A percentile compares a stretch with the other conserved stretches of the same genome.
Conservation (phyloP, 441 rosid genomes). For the Adansonia madagascariensis region DNA sequence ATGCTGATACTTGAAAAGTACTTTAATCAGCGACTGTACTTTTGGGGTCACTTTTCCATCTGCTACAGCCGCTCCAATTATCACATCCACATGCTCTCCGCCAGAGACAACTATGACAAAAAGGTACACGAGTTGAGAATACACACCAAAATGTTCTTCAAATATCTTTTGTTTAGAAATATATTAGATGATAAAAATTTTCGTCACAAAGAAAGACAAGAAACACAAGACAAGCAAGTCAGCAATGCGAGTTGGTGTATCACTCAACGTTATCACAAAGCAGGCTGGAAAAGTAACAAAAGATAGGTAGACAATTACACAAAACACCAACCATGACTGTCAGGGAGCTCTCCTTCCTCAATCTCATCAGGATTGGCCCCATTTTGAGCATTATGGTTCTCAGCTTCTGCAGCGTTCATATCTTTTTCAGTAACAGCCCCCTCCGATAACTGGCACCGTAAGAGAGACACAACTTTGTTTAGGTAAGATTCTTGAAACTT, state of each 20-base stretch:
- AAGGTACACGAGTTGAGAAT: slow-evolving; percentile 29
- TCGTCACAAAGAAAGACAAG: not conserved
- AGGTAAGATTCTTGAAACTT: slow-evolving; percentile 96
- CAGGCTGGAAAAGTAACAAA: slow-evolving; percentile 8
- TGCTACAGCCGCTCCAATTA: slow-evolving; percentile 98
- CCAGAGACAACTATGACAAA: slow-evolving; percentile 86
- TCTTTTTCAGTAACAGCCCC: slow-evolving; percentile 84
- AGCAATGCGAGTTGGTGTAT: slow-evolving; percentile 16
- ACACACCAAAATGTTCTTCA: slow-evolving; percentile 12
- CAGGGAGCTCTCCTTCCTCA: slow-evolving; percentile 99
- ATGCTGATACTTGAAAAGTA: slow-evolving; percentile 86
- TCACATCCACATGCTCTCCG: slow-evolving; percentile 97
- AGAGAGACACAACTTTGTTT: slow-evolving; percentile 72
- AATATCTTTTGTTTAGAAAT: not conserved
- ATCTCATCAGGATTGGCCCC: slow-evolving; percentile 62
- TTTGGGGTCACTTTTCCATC: slow-evolving; percentile 99
- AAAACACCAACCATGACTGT: slow-evolving; percentile 71
- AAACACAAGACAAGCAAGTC: slow-evolving; percentile 3
- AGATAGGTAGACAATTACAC: slow-evolving; percentile 19
- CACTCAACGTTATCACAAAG: not conserved
- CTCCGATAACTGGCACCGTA: slow-evolving; percentile 87
- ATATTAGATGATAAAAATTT: not conserved
- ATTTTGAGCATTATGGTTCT: slow-evolving; percentile 42
- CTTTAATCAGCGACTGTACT: slow-evolving; percentile 87
- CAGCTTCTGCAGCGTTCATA: slow-evolving; percentile 43